Percentiles rank a stretch among this genome's conserved stretches.
phyloP scores from a whole-genome alignment of 1,284 basidiomycete species.

The Quambalaria eucalypti region DNA sequence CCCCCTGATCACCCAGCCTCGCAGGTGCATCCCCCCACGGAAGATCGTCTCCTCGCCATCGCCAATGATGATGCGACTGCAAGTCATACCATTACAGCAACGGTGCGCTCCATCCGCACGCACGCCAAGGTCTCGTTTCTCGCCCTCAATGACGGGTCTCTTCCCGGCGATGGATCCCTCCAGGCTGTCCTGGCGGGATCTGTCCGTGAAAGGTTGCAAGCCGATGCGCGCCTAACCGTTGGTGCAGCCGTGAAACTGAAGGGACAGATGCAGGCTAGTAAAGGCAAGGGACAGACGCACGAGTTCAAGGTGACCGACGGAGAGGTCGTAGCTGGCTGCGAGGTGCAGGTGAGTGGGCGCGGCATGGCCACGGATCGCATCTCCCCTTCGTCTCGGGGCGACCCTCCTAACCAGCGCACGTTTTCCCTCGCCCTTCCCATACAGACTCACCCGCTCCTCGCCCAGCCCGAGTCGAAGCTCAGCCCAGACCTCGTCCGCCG shows the following conservation, averaged over 20 bases:
- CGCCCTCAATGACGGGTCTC: slow-evolving; percentile 33
- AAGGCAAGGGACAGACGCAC: slow-evolving; percentile 19
- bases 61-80: too few species aligned
- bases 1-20: too few species aligned
- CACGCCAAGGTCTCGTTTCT: slow-evolving; percentile 27
- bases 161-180: slow-evolving; percentile 21
- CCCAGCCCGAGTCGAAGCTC: not conserved
- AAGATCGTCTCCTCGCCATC: too few species aligned
- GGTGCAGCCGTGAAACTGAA: slow-evolving; percentile 25
- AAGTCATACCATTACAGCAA: too few species aligned
- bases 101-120: slow-evolving; percentile 1
- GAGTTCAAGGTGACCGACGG: slow-evolving; percentile 21
- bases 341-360: slow-evolving; percentile 7
- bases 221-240: slow-evolving; percentile 13
- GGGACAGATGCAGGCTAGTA: slow-evolving; percentile 18
- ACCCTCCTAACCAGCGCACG: not conserved
- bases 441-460: not conserved
- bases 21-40: too few species aligned
- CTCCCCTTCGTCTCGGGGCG: not conserved
- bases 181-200: slow-evolving; percentile 27
- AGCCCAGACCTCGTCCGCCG: slow-evolving; percentile 11
- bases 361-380: not conserved
- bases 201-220: not conserved
- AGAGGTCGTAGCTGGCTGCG: slow-evolving; percentile 17
- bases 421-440: not conserved